Base-by-base conservation (phyloP, 805 yeast genomes). In the Suhomyces vadensis region DNA sequence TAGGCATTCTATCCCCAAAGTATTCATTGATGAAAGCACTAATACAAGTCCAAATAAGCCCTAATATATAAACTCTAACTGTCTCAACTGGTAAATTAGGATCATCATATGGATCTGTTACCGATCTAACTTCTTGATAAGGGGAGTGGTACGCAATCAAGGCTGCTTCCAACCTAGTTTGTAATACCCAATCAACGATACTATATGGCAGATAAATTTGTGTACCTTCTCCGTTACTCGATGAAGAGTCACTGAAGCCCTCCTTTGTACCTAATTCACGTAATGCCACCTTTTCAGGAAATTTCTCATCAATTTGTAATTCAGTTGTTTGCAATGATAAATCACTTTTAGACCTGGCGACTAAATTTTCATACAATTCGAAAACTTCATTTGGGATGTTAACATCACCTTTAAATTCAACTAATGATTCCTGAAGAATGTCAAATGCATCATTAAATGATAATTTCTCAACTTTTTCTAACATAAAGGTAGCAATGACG, bases 21-120 rank as follows among this genome's bases (percentile, higher is more conserved):
- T 46, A 54, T 36, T 53, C 50, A 37, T 54, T 51, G 19, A 54
- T 25, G 23, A 54, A 47, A 2, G 54, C 35, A 2, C 52, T 51
- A 17, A 54, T 43, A 9, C 41, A 46, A 1, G 54, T 48, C 56
- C 56, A 54, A 29, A 54, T 38, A 4, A 54, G 43, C 7, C 56
- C 58, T n/a, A 51, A 37, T 33, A 52, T n/a, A 39, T 54, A 54
- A 5, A 53, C 56, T 54, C 78, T 58, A 41, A 68, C 41, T 4
- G 76, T 71, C 61, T 74, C 73, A 26, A 61, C 58, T 8, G 55
- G 54, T 38, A 62, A 46, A 5, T 55, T 52, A 10, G 73, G 47
- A 31, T 54, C 57, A 14, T 54, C 58, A 14, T 42, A 53, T 3
- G 57, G 57, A 29, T 53, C 56, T 21, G 73, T 58, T 21, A 61